Evolutionary conservation across 129 eudicot genomes (phyloP).

Genomic region (Apium graveolens): DNA sequence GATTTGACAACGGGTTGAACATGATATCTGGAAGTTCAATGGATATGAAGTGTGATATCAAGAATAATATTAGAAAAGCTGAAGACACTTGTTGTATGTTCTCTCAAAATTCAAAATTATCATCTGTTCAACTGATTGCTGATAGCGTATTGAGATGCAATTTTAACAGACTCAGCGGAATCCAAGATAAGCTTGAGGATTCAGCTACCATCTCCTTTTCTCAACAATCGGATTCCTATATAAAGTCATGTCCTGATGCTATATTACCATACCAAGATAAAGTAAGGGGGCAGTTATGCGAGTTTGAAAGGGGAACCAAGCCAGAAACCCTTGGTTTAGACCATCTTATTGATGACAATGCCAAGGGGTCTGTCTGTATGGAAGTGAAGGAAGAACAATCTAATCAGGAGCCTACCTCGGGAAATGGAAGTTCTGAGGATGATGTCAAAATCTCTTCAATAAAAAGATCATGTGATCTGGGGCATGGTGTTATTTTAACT

Average conservation of each 20-base stretch:
- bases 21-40: conserved; percentile 2
- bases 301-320: conserved; percentile 8
- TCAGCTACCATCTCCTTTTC: conserved; percentile 10
- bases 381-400: conserved; percentile 10
- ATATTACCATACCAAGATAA: conserved; percentile 9
- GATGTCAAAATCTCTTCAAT: conserved; percentile 12
- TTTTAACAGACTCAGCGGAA: conserved; percentile 3
- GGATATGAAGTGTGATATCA: not conserved
- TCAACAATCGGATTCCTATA: conserved; percentile 14
- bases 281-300: not conserved
- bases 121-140: conserved; percentile 12
- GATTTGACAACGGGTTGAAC: conserved; percentile 3
- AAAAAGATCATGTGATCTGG: conserved; percentile 18
- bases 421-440: not conserved
- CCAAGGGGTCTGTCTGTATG: not conserved
- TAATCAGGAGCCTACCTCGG: conserved; percentile 16
- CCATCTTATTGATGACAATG: conserved; percentile 11
- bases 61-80: conserved; percentile 6
- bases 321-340: conserved; percentile 10
- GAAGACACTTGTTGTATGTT: conserved; percentile 10
- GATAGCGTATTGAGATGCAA: conserved; percentile 5
- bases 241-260: conserved; percentile 21
- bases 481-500: conserved; percentile 17
- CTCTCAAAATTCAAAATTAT: conserved; percentile 13
- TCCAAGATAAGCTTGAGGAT: conserved; percentile 10